Base-by-base conservation (phyloP, 1,284 basidiomycete genomes). In the Irpex lacteus region DNA sequence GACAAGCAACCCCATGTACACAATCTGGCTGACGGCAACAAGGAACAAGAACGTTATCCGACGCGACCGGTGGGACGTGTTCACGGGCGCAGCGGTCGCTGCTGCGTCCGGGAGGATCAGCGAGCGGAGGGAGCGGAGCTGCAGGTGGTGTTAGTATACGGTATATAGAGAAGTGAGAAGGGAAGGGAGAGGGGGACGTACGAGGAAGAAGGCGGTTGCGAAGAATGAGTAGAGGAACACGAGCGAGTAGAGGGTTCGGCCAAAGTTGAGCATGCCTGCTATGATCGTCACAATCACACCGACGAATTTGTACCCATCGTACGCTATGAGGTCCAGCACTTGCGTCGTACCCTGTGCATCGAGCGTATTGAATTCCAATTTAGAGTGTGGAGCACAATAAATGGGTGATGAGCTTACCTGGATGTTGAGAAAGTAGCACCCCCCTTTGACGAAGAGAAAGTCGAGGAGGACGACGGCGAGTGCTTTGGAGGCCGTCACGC, bases 301-400 rank as follows among this genome's bases (percentile, higher is more conserved):
- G 55, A 98, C 94, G 72, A 99, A 99, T 75, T 99, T 99, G 81
- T 99, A 99, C 0, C 98, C 97, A 4, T 91, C 91, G 74, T 98
- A 99, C 57, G 85, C 91, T 65, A 90, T 77, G 63, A 88, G 81
- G 77, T 88, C 92, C 5, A 90, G 79, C n/a, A 90, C 85, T 65
- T 89, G 88, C 26, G 86, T 86, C 8, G 89, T 71, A 8, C 75
- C 74, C 71, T 75, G 26, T 4, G 26, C 26, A 26, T 26, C 26
- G 26, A 4, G 2, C 26, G 26, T 26, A 26, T 26, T 26, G 26
- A 4, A 4, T 26, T 26, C 26, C 26, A 26, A 26, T 26, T 26
- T 26, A 26, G 26, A 26, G 32, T n/a, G 18, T 60, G 13, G 34
- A 34, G 21, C 11, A 47, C 21, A 52, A 26, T 21, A 40, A 11